Evolutionary conservation across 139 green algal species (phyloP), one percentile per base, ranked within the genome.

Genomic region (Chlamydomonas eustigma): DNA sequence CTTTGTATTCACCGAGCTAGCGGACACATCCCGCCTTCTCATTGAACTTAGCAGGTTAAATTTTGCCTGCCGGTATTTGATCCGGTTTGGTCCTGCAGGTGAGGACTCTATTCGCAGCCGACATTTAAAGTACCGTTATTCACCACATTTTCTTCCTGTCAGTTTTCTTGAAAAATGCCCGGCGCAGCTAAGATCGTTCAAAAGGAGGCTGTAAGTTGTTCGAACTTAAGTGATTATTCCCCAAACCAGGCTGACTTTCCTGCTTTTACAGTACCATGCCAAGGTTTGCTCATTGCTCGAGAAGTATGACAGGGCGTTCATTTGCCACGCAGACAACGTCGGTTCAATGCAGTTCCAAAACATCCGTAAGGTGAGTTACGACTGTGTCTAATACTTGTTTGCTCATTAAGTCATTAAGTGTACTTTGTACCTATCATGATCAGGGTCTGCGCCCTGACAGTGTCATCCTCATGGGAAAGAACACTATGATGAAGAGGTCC

Each of bases 391-490:
- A n/a, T n/a, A n/a, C n/a, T n/a, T n/a, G n/a, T n/a, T n/a, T n/a
- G n/a, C n/a, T n/a, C n/a, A n/a, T n/a, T n/a, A n/a, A n/a, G n/a
- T n/a, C n/a, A n/a, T n/a, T n/a, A n/a, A n/a, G n/a, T n/a, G n/a
- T n/a, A n/a, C n/a, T n/a, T 4, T 51, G 65, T 12, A 30, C 65
- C 30, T 73, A 34, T 34, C 44, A 35, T 35, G 33, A 4, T 4
- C 39, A 75, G 33, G 65, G 34, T 68, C 52, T 99, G 76, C 93
- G 94, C 81, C 87, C 89, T 2, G 77, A 94, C 73, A 91, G 82
- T 50, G 79, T 92, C 50, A 92, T 99, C 39, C 89, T 99, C 31
- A 99, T 99, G 96, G 96, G 96, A 75, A 99, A 99, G 92, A 99
- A 99, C 94, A 99, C 96, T 65, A 91, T 99, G 90, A 97, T 99